phyloP scores from a whole-genome alignment of 805 yeast species.

The Candida lessepsii region DNA sequence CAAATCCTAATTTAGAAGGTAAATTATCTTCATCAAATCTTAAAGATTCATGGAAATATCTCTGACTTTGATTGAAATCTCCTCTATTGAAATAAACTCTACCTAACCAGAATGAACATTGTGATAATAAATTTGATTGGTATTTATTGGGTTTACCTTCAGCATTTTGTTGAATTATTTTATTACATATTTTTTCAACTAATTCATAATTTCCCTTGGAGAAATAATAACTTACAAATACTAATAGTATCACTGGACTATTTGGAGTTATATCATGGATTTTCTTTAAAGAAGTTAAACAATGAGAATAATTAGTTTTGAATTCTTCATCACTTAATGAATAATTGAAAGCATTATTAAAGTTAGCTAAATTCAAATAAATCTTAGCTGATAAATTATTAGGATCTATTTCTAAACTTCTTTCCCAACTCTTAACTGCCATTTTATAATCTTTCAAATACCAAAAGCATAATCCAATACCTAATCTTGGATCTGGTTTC shows the following conservation, averaged over 20 bases:
- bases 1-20: conserved; percentile 77
- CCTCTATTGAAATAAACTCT: conserved; percentile 62
- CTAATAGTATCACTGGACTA: conserved; percentile 62
- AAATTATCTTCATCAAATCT: conserved; percentile 62
- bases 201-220: conserved; percentile 59
- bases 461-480: conserved; percentile 95
- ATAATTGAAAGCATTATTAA: conserved; percentile 59
- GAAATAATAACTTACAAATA: conserved; percentile 69
- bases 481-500: conserved; percentile 91
- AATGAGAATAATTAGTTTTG: conserved; percentile 52
- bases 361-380: conserved; percentile 63
- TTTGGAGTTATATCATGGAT: conserved; percentile 42
- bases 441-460: conserved; percentile 70
- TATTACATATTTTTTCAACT: conserved; percentile 56
- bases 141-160: conserved; percentile 21
- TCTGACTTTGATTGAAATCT: conserved; percentile 70
- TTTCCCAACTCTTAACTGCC: conserved; percentile 81
- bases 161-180: conserved; percentile 36
- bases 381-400: conserved; percentile 59
- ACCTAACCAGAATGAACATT: conserved; percentile 73
- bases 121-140: conserved; percentile 34
- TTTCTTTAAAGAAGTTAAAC: conserved; percentile 48
- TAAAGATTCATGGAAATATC: conserved; percentile 68
- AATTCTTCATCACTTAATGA: conserved; percentile 64
- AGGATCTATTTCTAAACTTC: conserved; percentile 68